Evolutionary conservation across 1,284 basidiomycete species (phyloP), one percentile per base, ranked within the genome.

Genomic region (Cryptococcus sp.): DNA sequence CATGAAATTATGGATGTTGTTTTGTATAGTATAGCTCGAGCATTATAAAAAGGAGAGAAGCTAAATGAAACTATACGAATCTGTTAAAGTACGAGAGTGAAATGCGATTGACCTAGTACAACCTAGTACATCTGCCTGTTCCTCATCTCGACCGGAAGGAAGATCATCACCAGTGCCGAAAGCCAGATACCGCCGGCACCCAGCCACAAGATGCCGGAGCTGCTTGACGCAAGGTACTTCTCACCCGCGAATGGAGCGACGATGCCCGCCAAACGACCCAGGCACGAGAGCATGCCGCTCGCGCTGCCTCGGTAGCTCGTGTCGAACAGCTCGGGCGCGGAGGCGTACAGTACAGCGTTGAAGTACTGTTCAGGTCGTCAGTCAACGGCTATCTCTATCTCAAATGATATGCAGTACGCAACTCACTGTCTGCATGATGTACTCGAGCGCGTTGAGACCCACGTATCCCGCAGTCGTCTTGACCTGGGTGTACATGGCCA

Each of bases 291-390:
- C 60, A 62, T 62, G 31, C 60, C 56, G 39, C 67, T 67, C 1
- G 77, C 78, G 0, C 73, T 75, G 2, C 78, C 80, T 61, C 79
- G 61, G 3, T 77, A 72, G 25, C 72, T 64, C 5, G 71, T 70
- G 2, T 77, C 75, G 65, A 79, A 80, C 50, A 69, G 69, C 60
- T 80, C 77, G 5, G 79, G 78, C 0, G 77, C 75, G 50, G 70
- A 78, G 13, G 78, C 79, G 53, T 81, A 81, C 7, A 80, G 63
- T 10, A 80, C 47, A 2, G 67, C 70, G 25, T 67, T 65, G 59
- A 77, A 78, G 74, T 69, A 31, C 61, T 60, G 27, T 11, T 50
- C n/a, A 35, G 8, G 31, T 35, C 31, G 31, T 35, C 8, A 35
- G 31, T 35, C 31, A 35, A 35, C 5, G 13, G 13, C 31, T 25